Conservation (phyloP, 805 yeast genomes). For the Ogataea ganodermae region DNA sequence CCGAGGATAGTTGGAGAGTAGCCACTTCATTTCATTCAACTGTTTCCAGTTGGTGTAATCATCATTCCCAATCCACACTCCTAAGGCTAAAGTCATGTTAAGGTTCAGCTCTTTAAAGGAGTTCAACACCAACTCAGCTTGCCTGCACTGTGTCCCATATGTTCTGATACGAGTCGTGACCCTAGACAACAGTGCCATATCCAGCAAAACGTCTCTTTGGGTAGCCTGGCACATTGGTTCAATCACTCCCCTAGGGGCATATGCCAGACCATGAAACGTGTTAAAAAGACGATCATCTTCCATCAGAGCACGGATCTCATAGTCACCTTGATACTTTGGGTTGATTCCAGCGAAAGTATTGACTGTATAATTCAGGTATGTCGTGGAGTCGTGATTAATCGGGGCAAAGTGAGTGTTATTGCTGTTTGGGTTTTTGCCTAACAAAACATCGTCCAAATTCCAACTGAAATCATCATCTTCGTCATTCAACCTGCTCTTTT, state of each 20-base stretch:
- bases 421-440: not conserved
- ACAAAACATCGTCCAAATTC: not conserved
- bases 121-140: conserved; percentile 51
- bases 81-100: conserved; percentile 59
- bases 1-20: conserved; percentile 47
- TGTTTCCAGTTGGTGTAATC: conserved; percentile 47
- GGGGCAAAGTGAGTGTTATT: conserved; percentile 4
- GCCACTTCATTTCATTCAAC: conserved; percentile 43
- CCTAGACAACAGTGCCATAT: conserved; percentile 56
- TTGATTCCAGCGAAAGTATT: conserved; percentile 37
- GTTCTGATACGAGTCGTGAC: conserved; percentile 59
- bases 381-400: not conserved
- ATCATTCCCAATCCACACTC: conserved; percentile 61
- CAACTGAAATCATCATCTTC: not conserved
- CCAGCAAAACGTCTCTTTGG: conserved; percentile 51
- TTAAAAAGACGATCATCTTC: conserved; percentile 33
- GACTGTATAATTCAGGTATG: conserved; percentile 1
- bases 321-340: conserved; percentile 35
- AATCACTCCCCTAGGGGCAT: conserved; percentile 55
- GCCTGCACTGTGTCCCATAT: conserved; percentile 64
- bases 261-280: conserved; percentile 58
- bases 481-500: not conserved
- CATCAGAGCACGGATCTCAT: conserved; percentile 42
- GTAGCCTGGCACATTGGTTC: conserved; percentile 55
- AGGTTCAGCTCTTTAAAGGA: conserved; percentile 52